Conservation (phyloP, 768 basidiomycete genomes). For the Boletus rubroflammeus region DNA sequence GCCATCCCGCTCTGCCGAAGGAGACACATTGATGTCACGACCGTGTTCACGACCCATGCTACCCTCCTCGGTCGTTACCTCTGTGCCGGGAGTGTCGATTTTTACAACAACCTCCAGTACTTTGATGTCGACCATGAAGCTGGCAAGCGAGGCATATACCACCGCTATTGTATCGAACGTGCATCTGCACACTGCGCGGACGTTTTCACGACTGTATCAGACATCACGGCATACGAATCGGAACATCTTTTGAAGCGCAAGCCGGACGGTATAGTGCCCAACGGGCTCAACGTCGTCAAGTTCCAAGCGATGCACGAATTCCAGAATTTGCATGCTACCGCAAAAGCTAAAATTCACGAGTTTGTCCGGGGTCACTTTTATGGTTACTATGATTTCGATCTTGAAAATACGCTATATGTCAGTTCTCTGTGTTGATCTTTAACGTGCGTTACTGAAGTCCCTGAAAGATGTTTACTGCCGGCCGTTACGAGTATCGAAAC, state of each 20-base stretch:
- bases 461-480: slow-evolving; percentile 93
- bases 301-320: slow-evolving; percentile 99
- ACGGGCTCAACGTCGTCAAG: slow-evolving; percentile 97
- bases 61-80: slow-evolving; percentile 98
- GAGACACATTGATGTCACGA: slow-evolving; percentile 96
- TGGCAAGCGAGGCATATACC: slow-evolving; percentile 98
- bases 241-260: slow-evolving; percentile 97
- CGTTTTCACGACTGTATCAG: slow-evolving; percentile 97
- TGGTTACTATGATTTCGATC: slow-evolving; percentile 94
- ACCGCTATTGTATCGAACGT: slow-evolving; percentile 96
- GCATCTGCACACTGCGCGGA: slow-evolving; percentile 93
- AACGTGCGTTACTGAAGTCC: slow-evolving; percentile 4
- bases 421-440: slow-evolving; percentile 20
- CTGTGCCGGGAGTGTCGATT: slow-evolving; percentile 96
- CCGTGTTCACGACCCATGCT: slow-evolving; percentile 98
- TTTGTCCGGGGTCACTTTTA: slow-evolving; percentile 98
- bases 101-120: slow-evolving; percentile 99
- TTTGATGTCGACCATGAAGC: slow-evolving; percentile 99
- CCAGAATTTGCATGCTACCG: slow-evolving; percentile 88
- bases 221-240: slow-evolving; percentile 96
- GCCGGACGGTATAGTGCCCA: slow-evolving; percentile 94
- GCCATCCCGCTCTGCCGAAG: slow-evolving; percentile 94
- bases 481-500: slow-evolving; percentile 97
- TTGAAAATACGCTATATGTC: slow-evolving; percentile 87
- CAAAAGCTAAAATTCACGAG: slow-evolving; percentile 98